phyloP scores from a whole-genome alignment of 148 eudicot genomes.

The Rhododendron mucronatum region DNA sequence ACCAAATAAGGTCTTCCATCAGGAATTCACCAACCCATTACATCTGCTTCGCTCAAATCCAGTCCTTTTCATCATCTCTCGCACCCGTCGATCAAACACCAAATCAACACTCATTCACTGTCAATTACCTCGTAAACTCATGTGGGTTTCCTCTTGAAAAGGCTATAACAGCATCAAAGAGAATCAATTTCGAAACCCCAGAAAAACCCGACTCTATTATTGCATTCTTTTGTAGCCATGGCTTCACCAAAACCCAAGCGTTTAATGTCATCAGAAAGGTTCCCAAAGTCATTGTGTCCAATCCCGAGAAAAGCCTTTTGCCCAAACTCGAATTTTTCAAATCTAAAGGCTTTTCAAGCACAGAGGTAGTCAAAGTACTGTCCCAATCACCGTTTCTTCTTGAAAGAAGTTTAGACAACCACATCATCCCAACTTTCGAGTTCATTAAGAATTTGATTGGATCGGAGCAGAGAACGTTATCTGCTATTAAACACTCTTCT shows the following conservation, averaged over 20 bases:
- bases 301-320: slow-evolving; percentile 11
- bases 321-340: slow-evolving; percentile 10
- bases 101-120: slow-evolving; percentile 4
- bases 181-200: neutral
- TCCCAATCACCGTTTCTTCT: neutral
- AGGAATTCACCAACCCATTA: too few relatives aligned
- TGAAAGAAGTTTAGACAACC: neutral
- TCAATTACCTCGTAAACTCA: neutral
- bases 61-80: neutral
- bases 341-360: slow-evolving; percentile 3
- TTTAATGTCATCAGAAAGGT: neutral
- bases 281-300: neutral
- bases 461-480: neutral
- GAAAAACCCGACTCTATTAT: neutral
- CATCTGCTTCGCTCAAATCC: too few relatives aligned
- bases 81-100: neutral
- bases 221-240: neutral
- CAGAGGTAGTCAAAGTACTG: neutral
- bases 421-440: neutral
- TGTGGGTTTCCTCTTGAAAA: slow-evolving; percentile 8
- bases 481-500: neutral
- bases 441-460: neutral
- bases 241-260: slow-evolving; percentile 10
- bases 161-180: neutral
- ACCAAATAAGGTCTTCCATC: too few relatives aligned